A percentile compares a stretch with the other conserved stretches of the same genome.
Conservation (phyloP, 2,329 filamentous ascomycete genomes). For the Cladophialophora carrionii region DNA sequence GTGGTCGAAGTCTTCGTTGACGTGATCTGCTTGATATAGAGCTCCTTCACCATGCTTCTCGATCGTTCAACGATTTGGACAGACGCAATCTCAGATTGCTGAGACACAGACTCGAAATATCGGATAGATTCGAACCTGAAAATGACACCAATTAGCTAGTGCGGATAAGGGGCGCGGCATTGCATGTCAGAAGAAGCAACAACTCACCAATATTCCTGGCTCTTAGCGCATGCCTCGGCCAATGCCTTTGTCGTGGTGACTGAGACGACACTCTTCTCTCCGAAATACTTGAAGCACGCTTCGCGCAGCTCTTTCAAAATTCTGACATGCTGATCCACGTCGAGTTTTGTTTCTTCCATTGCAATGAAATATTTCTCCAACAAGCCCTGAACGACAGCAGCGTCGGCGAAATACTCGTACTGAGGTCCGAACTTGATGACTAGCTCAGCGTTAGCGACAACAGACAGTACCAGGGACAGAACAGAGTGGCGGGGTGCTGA, state of each 20-base stretch:
- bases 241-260: constrained; percentile 45
- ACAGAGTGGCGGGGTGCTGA: neutral
- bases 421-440: constrained; percentile 43
- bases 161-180: neutral
- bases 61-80: constrained; percentile 18
- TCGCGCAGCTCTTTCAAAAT: constrained; percentile 44
- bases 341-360: constrained; percentile 43
- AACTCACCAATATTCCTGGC: constrained; percentile 29
- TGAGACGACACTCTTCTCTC: constrained; percentile 39
- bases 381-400: constrained; percentile 42
- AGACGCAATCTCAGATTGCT: constrained; percentile 17
- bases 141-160: neutral
- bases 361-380: constrained; percentile 46
- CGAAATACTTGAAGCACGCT: constrained; percentile 44
- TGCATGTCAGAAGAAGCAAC: neutral
- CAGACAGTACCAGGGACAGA: neutral
- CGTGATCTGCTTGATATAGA: constrained; percentile 26
- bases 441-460: neutral
- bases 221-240: constrained; percentile 40
- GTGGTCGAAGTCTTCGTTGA: constrained; percentile 14
- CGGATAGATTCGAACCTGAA: constrained; percentile 23
- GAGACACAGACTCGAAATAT: constrained; percentile 21
- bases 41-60: constrained; percentile 20
- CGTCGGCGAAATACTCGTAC: constrained; percentile 43
- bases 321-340: constrained; percentile 43